Evolutionary conservation across 257 asterid species (phyloP), one percentile per base, ranked within the genome.

Genomic region (Solanum chiquidenum): DNA sequence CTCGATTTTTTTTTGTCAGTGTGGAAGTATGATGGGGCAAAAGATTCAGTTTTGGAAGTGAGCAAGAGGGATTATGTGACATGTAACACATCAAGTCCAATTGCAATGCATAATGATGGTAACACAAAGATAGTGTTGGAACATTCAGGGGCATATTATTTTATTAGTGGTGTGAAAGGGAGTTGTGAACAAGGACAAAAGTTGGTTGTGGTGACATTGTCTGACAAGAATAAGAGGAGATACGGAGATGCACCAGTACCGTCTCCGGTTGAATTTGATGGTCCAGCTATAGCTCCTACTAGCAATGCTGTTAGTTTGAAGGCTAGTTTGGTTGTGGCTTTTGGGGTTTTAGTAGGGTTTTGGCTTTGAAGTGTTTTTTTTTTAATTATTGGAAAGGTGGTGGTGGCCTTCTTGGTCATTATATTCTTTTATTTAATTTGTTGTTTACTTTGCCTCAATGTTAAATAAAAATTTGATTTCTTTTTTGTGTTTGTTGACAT

Each of bases 181-280:
- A 93, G 92, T 77, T 95, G 99, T 91, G 90, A 88, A 23, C 93
- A 94, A 83, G 98, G 98, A 1, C 98, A 95, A 94, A 96, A 95
- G 91, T 0, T 95, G 89, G 88, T 92, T 13, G 94, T 95, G 12
- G 96, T 96, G 86, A 96, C 95, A 5, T 82, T 96, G 9, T 93
- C 99, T 10, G 94, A 90, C 85, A 94, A 33, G 89, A 95, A 89
- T 90, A 73, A 44, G n/a, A 86, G 87, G 88, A 87, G 49, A 58
- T 68, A 80, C 29, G 31, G 13, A 3, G 87, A 87, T 13, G 66
- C 96, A 64, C 98, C 98, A 21, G 95, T 98, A 11, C 94, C 94
- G 73, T 90, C 99, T 12, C 96, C 97, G 12, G 90, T 87, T n/a
- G 92, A 89, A 35, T 4, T 25, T 58, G 93, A 92, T 20, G 93